phyloP scores from a whole-genome alignment of 2,329 filamentous ascomycete genomes.

The Diaporthe aspalathi region DNA sequence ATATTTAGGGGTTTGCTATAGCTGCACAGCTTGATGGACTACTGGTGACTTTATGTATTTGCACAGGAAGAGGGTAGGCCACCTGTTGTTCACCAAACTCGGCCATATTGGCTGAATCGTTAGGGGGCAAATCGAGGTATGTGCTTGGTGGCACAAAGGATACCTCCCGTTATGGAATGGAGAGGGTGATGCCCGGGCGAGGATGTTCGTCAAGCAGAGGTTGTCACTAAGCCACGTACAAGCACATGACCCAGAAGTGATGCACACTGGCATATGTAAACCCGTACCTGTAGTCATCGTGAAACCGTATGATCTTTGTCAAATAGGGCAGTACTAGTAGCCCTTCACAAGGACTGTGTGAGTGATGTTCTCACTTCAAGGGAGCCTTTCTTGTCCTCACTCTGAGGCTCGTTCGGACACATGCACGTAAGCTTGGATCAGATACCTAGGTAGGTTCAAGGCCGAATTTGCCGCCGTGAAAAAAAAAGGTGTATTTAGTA shows the following conservation, averaged over 20 bases:
- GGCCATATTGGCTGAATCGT: not conserved
- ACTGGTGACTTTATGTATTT: not conserved
- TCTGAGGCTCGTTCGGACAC: not conserved
- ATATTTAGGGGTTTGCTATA: not conserved
- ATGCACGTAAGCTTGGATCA: not conserved
- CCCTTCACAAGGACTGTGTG: not conserved
- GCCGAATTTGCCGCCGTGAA: not conserved
- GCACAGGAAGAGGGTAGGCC: not conserved
- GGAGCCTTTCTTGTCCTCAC: not conserved
- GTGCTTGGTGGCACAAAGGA: not conserved
- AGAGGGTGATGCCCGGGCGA: not conserved
- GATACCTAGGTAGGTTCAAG: not conserved
- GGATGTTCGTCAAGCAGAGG: not conserved
- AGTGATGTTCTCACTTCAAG: not conserved
- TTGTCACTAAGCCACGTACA: not conserved
- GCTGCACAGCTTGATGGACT: not conserved
- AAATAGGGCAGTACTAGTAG: too few relatives aligned
- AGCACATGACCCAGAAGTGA: not conserved
- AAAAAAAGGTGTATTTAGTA: too few relatives aligned
- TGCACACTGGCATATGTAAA: not conserved
- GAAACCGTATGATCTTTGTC: too few relatives aligned
- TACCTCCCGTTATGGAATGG: too few relatives aligned
- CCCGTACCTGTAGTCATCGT: not conserved
- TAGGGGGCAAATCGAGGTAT: not conserved
- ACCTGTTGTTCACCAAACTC: not conserved